Conservation (phyloP, 2,329 filamentous ascomycete species). For the Dactylellina cionopaga region DNA sequence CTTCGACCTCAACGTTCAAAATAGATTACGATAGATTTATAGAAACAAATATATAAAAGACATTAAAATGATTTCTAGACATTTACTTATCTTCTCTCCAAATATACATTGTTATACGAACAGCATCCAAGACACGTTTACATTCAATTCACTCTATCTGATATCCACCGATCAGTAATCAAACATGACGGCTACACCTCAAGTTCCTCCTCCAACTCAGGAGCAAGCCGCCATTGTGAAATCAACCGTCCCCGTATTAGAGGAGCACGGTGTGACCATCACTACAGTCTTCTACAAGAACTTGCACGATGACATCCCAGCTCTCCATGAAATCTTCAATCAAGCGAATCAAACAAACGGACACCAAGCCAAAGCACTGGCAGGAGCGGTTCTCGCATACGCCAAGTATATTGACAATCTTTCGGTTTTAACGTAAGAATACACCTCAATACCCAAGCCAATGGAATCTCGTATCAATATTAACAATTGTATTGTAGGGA, state of each 20-base stretch:
- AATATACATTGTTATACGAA: neutral
- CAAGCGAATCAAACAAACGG: constrained; percentile 74
- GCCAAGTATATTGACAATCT: constrained; percentile 69
- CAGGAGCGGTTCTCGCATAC: constrained; percentile 75
- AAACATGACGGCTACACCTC: constrained; percentile 11
- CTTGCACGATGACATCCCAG: constrained; percentile 72
- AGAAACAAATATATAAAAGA: neutral
- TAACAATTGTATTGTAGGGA: constrained; percentile 58
- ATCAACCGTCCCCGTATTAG: constrained; percentile 77
- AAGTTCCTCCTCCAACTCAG: constrained; percentile 65
- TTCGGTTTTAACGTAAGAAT: constrained; percentile 27
- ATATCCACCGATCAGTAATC: neutral
- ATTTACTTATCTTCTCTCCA: neutral
- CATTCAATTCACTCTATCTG: neutral
- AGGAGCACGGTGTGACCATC: constrained; percentile 74
- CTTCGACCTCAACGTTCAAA: no score
- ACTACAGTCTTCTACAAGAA: constrained; percentile 78
- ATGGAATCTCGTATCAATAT: neutral
- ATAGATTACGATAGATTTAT: no score
- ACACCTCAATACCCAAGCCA: neutral
- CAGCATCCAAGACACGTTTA: neutral
- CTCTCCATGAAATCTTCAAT: constrained; percentile 77
- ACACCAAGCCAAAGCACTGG: constrained; percentile 75
- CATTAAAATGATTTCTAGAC: neutral
- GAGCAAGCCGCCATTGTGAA: constrained; percentile 78